A percentile compares a stretch with the other conserved stretches of the same genome.
Evolutionary conservation across 108 stramenopile genomes (phyloP).

Genomic region (Cyclotella kingstonii): DNA sequence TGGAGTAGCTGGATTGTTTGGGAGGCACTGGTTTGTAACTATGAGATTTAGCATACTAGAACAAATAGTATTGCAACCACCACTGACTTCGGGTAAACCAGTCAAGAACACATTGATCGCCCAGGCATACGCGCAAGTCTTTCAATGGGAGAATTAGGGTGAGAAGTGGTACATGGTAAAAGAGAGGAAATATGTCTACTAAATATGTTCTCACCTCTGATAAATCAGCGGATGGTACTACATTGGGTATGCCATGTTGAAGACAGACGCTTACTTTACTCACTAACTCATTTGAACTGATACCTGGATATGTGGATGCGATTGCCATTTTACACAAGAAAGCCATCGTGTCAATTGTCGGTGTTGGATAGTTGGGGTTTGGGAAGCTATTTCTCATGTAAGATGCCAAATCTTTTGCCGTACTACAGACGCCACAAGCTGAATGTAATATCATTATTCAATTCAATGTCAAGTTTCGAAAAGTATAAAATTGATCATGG

Average conservation of each 20-base stretch:
- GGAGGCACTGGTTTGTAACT: not conserved
- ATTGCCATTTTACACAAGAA: slow-evolving; percentile 7
- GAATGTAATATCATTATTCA: too few species aligned
- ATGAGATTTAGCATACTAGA: slow-evolving; percentile 8
- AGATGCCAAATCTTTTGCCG: slow-evolving; percentile 19
- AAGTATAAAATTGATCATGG: not conserved
- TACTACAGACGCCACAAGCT: slow-evolving; percentile 28
- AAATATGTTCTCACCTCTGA: not conserved
- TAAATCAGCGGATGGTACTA: slow-evolving; percentile 8
- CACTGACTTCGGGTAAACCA: slow-evolving; percentile 2
- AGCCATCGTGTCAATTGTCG: slow-evolving; percentile 9
- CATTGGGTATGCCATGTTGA: not conserved
- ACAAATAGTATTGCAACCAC: slow-evolving; percentile 15
- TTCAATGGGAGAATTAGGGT: not conserved
- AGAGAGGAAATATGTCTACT: not conserved
- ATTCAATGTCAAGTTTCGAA: too few species aligned
- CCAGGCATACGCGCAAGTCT: slow-evolving; percentile 25
- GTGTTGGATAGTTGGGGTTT: not conserved
- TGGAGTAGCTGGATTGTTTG: not conserved
- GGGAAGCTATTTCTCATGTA: slow-evolving; percentile 23
- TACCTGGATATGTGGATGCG: not conserved
- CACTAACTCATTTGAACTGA: slow-evolving; percentile 5
- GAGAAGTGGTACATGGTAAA: not conserved
- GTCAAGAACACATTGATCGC: slow-evolving; percentile 24
- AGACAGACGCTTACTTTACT: slow-evolving; percentile 3